A percentile compares a stretch with the other conserved stretches of the same genome.
These are phyloP conservation scores for Solanum pinnatisectum DNA, from an alignment of 257 asterid species.

Conservation along the genomic window DNA sequence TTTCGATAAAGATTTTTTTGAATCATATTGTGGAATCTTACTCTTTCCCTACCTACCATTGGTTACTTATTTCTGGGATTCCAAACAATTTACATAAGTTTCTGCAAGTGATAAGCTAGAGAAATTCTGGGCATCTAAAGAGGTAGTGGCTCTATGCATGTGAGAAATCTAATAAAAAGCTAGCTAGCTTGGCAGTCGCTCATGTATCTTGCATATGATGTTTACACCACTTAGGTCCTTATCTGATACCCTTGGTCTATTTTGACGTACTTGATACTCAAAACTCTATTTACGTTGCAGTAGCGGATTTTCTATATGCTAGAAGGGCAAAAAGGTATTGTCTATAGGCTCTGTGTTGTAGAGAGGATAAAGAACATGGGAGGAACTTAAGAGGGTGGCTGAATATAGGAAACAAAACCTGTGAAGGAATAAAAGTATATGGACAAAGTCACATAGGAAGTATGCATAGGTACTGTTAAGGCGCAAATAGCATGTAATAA, in stretches of 20 bases:
- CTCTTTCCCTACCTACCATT: not conserved
- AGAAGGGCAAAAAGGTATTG: not conserved
- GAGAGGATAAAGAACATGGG: not conserved
- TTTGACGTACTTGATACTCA: not conserved
- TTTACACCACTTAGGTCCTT: not conserved
- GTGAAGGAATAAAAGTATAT: not conserved
- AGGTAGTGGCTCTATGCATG: conserved; percentile 38
- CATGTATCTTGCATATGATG: not conserved
- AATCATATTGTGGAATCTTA: not conserved
- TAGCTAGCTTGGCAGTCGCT: not conserved
- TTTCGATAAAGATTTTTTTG: not conserved
- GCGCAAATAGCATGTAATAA: not conserved
- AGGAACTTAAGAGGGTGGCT: not conserved
- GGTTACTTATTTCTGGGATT: conserved; percentile 31
- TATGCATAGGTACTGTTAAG: not conserved
- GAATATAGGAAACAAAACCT: not conserved
- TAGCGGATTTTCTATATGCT: not conserved
- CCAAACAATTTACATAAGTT: conserved; percentile 59
- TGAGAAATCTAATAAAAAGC: not conserved
- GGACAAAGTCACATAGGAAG: not conserved
- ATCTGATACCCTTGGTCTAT: not conserved
- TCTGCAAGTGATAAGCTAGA: conserved; percentile 90
- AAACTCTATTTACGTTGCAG: not conserved
- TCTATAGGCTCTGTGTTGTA: not conserved
- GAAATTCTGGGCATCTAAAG: conserved; percentile 90